These are phyloP conservation scores for Coemansia sp. DNA, from an alignment of 192 early-diverging fungal species.

Conservation along the genomic window DNA sequence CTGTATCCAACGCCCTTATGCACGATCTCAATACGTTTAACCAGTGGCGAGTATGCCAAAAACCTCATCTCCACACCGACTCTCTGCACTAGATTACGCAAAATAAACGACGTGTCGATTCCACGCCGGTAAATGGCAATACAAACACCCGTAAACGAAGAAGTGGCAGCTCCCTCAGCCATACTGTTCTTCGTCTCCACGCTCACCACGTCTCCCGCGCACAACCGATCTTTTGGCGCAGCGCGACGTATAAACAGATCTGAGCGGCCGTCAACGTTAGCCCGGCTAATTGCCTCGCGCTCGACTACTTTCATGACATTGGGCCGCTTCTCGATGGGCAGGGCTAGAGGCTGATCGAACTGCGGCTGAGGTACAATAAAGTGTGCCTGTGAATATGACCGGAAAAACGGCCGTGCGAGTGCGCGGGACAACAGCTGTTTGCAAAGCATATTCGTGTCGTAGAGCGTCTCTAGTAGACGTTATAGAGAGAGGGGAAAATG, in stretches of 20 bases:
- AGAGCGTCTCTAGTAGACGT: not conserved
- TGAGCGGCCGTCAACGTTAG: constrained; percentile 60
- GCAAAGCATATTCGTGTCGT: not conserved
- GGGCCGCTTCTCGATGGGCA: constrained; percentile 47
- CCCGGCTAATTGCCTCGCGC: constrained; percentile 62
- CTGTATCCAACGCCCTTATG: constrained; percentile 62
- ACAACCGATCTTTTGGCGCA: constrained; percentile 58
- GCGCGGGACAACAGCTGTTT: not conserved
- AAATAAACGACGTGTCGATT: constrained; percentile 73
- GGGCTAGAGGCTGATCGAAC: constrained; percentile 43
- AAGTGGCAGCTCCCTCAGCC: constrained; percentile 50
- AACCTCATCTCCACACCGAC: constrained; percentile 78
- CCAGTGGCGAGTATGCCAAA: constrained; percentile 73
- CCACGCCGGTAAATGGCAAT: constrained; percentile 75
- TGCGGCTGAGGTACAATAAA: constrained; percentile 56
- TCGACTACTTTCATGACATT: constrained; percentile 70
- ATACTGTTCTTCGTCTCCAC: constrained; percentile 70
- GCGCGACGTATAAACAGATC: constrained; percentile 65
- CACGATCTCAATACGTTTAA: constrained; percentile 72
- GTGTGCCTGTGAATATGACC: not conserved
- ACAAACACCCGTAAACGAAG: constrained; percentile 72
- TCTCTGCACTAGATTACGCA: constrained; percentile 76
- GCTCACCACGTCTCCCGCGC: constrained; percentile 64
- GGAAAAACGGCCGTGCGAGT: not conserved
- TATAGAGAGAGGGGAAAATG: not conserved